A percentile compares a stretch with the other conserved stretches of the same genome.
phyloP scores from a whole-genome alignment of 2,329 filamentous ascomycete genomes.

The Epichloe scottii region DNA sequence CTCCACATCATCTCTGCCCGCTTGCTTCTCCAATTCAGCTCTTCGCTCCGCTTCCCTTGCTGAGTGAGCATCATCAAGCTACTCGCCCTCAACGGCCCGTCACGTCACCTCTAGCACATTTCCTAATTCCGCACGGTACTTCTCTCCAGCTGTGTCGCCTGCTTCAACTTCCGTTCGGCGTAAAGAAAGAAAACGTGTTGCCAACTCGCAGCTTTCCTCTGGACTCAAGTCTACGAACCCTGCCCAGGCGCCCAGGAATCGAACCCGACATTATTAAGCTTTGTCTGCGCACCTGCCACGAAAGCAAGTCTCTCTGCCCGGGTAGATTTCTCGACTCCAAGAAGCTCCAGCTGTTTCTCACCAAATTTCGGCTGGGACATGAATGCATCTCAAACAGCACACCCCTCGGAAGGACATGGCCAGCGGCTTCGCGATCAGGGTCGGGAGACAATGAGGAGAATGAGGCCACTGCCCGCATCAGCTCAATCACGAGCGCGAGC shows the following conservation, averaged over 20 bases:
- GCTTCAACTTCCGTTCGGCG: background rate
- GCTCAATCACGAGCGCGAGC: constrained; percentile 22
- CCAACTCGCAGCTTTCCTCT: background rate
- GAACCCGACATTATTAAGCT: background rate
- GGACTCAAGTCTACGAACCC: background rate
- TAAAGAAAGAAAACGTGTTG: no score
- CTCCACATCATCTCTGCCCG: background rate
- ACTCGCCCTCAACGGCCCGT: background rate
- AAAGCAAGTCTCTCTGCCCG: background rate
- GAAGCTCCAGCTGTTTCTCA: background rate
- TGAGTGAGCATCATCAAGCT: background rate
- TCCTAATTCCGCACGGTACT: background rate
- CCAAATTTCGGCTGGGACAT: constrained; percentile 17
- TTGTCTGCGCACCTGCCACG: background rate
- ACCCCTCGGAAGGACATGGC: constrained; percentile 18
- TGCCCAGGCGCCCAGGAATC: background rate
- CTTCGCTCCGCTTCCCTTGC: background rate
- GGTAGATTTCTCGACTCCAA: background rate
- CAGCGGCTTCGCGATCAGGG: constrained; percentile 19
- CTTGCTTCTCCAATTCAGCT: background rate
- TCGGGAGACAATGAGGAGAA: constrained; percentile 52
- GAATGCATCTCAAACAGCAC: constrained; percentile 14
- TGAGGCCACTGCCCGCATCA: constrained; percentile 49
- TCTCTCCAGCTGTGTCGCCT: background rate
- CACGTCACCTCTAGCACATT: background rate